These are phyloP conservation scores for Microsporum ferrugineum DNA, from an alignment of 2,329 filamentous ascomycete species.

Conservation along the genomic window DNA sequence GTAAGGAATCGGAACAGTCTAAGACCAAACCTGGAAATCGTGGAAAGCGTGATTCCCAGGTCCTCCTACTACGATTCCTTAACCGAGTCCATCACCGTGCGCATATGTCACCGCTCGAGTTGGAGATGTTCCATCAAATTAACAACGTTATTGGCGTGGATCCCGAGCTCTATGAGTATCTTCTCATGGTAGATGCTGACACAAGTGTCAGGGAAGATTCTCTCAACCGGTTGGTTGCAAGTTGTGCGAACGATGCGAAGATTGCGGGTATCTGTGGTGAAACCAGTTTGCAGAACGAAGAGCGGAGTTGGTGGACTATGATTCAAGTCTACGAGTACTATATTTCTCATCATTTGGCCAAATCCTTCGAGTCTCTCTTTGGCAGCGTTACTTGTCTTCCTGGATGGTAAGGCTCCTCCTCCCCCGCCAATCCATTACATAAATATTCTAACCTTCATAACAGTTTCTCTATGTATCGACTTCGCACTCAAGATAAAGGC, in stretches of 20 bases:
- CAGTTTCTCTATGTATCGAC: conserved; percentile 98
- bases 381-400: conserved; percentile 97
- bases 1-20: conserved; percentile 85
- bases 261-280: conserved; percentile 97
- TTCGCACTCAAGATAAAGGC: conserved; percentile 85
- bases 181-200: conserved; percentile 96
- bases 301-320: conserved; percentile 97
- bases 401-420: conserved; percentile 62
- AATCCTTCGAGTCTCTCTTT: conserved; percentile 95
- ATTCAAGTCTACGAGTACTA: conserved; percentile 99
- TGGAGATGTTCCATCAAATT: conserved; percentile 98
- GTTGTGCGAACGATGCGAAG: conserved; percentile 85
- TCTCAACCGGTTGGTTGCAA: conserved; percentile 80
- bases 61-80: conserved; percentile 90
- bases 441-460: conserved; percentile 28
- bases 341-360: conserved; percentile 92
- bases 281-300: conserved; percentile 90
- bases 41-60: conserved; percentile 96
- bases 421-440: neutral
- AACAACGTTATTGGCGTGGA: conserved; percentile 99
- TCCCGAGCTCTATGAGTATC: conserved; percentile 91
- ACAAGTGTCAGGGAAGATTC: conserved; percentile 88
- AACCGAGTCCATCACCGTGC: conserved; percentile 92
- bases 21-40: conserved; percentile 94
- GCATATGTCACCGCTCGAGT: conserved; percentile 88